phyloP scores from a whole-genome alignment of 176 grass and related monocot genomes.

The Zoysia pacifica region DNA sequence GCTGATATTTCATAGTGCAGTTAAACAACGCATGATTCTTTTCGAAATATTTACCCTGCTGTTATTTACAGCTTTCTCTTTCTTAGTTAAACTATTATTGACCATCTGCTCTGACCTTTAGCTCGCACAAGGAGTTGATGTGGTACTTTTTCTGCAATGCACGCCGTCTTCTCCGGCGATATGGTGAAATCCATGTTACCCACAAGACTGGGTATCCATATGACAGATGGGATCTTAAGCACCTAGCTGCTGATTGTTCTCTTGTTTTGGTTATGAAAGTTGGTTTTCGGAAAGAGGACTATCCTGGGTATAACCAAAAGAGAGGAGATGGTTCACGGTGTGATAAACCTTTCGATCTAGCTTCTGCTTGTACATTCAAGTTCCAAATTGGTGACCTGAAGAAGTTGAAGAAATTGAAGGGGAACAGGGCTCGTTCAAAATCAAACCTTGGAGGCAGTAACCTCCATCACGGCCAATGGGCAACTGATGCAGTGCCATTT shows the following conservation, averaged over 20 bases:
- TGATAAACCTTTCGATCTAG: slow-evolving; percentile 36
- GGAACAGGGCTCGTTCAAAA: neutral
- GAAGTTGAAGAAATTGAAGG: slow-evolving; percentile 31
- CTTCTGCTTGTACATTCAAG: slow-evolving; percentile 36
- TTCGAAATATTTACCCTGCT: neutral
- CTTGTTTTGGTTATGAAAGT: slow-evolving; percentile 37
- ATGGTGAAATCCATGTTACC: slow-evolving; percentile 58
- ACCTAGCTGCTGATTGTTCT: slow-evolving; percentile 39
- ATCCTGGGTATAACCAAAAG: slow-evolving; percentile 58
- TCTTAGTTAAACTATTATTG: neutral
- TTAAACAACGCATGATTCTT: neutral
- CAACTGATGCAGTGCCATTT: neutral
- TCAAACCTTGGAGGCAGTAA: slow-evolving; percentile 12
- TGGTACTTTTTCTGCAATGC: slow-evolving; percentile 49
- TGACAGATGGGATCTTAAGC: slow-evolving; percentile 40
- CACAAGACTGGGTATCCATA: slow-evolving; percentile 45
- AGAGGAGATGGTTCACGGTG: slow-evolving; percentile 45
- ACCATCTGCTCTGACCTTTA: slow-evolving; percentile 24
- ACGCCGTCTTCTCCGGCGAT: slow-evolving; percentile 40
- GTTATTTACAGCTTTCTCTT: neutral
- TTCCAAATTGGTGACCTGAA: slow-evolving; percentile 34
- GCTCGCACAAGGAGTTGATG: slow-evolving; percentile 45
- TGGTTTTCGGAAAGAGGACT: slow-evolving; percentile 49
- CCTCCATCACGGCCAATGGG: neutral
- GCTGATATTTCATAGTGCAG: neutral